Conservation (phyloP, 768 basidiomycete genomes). For the Boletus bicolor region DNA sequence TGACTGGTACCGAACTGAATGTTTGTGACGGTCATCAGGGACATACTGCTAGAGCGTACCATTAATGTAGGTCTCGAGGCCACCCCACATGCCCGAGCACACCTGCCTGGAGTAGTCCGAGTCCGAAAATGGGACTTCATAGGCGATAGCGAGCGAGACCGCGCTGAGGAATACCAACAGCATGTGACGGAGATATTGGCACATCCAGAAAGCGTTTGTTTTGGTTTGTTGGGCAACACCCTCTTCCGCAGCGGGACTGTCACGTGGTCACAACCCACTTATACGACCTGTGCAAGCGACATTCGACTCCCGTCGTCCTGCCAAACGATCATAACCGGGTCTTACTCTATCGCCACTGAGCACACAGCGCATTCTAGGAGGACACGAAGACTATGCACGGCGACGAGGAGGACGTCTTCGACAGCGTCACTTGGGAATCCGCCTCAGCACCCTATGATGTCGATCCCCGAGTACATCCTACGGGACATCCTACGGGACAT, state of each 20-base stretch:
- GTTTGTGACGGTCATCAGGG: conserved; percentile 17
- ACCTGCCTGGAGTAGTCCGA: conserved; percentile 84
- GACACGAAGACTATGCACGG: conserved; percentile 55
- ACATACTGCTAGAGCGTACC: conserved; percentile 42
- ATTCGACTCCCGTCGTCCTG: conserved; percentile 1
- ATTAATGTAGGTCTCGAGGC: conserved; percentile 75
- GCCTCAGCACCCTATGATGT: conserved; percentile 56
- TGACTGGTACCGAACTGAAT: conserved; percentile 44
- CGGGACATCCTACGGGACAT: conserved; percentile 48
- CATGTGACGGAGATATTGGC: conserved; percentile 15
- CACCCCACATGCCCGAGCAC: conserved; percentile 95
- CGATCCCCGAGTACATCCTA: conserved; percentile 37
- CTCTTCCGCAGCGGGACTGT: conserved; percentile 9
- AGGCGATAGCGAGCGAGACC: conserved; percentile 42
- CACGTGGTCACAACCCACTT: conserved; percentile 24
- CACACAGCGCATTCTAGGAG: not conserved
- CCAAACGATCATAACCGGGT: not conserved
- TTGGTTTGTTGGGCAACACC: conserved; percentile 20
- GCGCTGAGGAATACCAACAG: conserved; percentile 30
- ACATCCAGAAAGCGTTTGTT: conserved; percentile 32
- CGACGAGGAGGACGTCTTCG: conserved; percentile 88
- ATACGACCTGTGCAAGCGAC: not conserved
- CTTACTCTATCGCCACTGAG: not conserved
- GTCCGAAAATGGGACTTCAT: conserved; percentile 65
- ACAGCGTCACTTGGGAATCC: conserved; percentile 89